These are phyloP conservation scores for Cyberlindnera mississippiensis DNA, from an alignment of 805 yeast species.

Conservation along the genomic window DNA sequence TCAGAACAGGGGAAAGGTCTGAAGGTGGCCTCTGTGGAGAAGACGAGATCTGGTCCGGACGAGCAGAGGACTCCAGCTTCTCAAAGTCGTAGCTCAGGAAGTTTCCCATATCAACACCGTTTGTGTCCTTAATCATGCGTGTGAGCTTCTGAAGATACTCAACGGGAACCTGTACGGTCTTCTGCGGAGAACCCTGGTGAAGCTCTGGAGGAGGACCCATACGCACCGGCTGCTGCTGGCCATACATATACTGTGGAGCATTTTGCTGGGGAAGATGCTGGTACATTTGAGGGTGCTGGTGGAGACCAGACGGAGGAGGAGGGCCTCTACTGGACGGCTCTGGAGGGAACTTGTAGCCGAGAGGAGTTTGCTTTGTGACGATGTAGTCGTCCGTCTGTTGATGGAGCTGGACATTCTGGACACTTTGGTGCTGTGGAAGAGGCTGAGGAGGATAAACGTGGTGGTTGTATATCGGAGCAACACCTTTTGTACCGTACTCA, in stretches of 20 bases:
- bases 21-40: constrained; percentile 13
- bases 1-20: constrained; percentile 10
- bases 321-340: constrained; percentile 1
- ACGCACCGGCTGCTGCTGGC: constrained; percentile 3
- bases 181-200: constrained; percentile 5
- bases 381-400: constrained; percentile 38
- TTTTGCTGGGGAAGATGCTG: background rate
- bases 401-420: background rate
- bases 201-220: constrained; percentile 3
- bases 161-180: constrained; percentile 27
- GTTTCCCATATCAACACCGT: constrained; percentile 21
- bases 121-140: constrained; percentile 21
- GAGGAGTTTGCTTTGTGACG: constrained; percentile 43
- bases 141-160: constrained; percentile 26
- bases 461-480: constrained; percentile 1
- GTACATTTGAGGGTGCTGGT: constrained; percentile 5
- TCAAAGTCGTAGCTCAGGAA: constrained; percentile 19
- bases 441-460: constrained; percentile 8
- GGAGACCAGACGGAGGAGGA: constrained; percentile 11
- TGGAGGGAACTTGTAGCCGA: constrained; percentile 56
- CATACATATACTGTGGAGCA: background rate
- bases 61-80: constrained; percentile 5
- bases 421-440: background rate
- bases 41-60: constrained; percentile 6
- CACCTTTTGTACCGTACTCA: background rate